phyloP scores from a whole-genome alignment of 495 filamentous ascomycete species.

The Cercophora newfieldiana region DNA sequence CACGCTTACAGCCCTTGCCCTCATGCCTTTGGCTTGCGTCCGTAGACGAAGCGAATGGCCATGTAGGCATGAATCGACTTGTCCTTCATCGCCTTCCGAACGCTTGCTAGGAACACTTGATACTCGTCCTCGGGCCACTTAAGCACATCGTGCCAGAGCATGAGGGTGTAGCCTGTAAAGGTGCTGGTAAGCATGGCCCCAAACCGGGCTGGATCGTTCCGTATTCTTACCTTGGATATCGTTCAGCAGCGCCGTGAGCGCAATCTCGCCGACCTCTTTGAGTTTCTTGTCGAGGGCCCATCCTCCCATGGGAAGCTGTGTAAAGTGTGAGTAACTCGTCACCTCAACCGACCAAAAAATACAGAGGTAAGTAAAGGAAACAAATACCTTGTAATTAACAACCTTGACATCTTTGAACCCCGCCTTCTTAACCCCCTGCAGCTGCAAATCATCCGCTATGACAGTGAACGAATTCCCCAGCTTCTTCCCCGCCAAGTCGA shows the following conservation, averaged over 20 bases:
- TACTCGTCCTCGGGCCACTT: slow-evolving; percentile 18
- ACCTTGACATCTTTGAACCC: slow-evolving; percentile 44
- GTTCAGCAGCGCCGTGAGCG: slow-evolving; percentile 26
- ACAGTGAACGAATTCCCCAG: slow-evolving; percentile 16
- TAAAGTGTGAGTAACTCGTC: slow-evolving; percentile 3
- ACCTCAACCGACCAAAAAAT: neutral
- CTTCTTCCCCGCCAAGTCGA: slow-evolving; percentile 14
- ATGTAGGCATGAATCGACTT: slow-evolving; percentile 13
- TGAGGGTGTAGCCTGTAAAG: slow-evolving; percentile 27
- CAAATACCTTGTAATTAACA: slow-evolving; percentile 16
- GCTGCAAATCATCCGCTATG: slow-evolving; percentile 29
- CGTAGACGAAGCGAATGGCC: slow-evolving; percentile 29
- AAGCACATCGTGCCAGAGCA: slow-evolving; percentile 29
- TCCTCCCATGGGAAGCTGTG: slow-evolving; percentile 34
- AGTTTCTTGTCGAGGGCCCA: slow-evolving; percentile 39
- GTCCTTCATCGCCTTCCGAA: slow-evolving; percentile 4
- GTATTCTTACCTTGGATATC: slow-evolving; percentile 23
- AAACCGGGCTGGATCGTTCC: neutral
- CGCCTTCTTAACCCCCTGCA: slow-evolving; percentile 42
- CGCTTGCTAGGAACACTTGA: neutral
- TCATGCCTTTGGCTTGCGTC: slow-evolving; percentile 26
- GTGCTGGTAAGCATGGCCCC: neutral
- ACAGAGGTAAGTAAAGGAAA: neutral
- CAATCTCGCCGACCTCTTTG: slow-evolving; percentile 47
- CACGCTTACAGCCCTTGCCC: no score